Base-by-base conservation (phyloP, 31 red algal species). In the Endocladia muricata region DNA sequence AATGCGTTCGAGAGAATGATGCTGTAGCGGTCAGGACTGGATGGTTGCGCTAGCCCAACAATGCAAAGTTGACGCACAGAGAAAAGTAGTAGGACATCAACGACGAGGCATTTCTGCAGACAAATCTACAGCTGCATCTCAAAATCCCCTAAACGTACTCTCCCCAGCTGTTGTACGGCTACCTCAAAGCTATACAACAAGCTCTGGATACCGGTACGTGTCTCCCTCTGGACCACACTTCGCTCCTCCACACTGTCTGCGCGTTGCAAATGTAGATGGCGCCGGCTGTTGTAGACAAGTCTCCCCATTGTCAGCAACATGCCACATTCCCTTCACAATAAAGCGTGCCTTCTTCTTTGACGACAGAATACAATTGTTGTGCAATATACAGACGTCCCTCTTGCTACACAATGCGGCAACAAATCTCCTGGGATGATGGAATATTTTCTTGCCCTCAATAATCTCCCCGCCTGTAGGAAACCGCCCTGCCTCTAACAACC, bases 281-380 rank as follows among this genome's bases (percentile, higher is more conserved):
- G 57, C 75, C 8, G 75, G 75, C 28, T 37, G 30, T 2, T 58
- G 6, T 15, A 58, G 55, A 58, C 55, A 58, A 31, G 25, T 58
- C 56, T 55, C 37, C 28, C 26, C 41, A 33, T 58, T 25, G 66
- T 36, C 57, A 41, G 47, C 41, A 9, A 78, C 75, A 41, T 78
- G 66, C 75, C 75, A 78, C 15, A 78, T 64, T 23, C 75, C 75
- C 75, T 78, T 78, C 41, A 78, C 75, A 33, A 78, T 34, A 78
- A 78, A 78, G 25, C 75, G 31, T 39, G 75, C 75, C 41, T 61
- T n/a, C 56, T 78, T 78, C 34, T 65, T 65, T 37, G 41, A 11
- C 29, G 58, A 65, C 35, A 78, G 40, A 17, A 78, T 78, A 31
- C 75, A 78, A 31, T 78, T 78, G 75, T 78, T 78, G n/a, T 78